Percentiles rank a stretch among this genome's conserved stretches.
These are phyloP conservation scores for Aspergillus sparsus DNA, from an alignment of 495 filamentous ascomycete species.

Conservation along the genomic window DNA sequence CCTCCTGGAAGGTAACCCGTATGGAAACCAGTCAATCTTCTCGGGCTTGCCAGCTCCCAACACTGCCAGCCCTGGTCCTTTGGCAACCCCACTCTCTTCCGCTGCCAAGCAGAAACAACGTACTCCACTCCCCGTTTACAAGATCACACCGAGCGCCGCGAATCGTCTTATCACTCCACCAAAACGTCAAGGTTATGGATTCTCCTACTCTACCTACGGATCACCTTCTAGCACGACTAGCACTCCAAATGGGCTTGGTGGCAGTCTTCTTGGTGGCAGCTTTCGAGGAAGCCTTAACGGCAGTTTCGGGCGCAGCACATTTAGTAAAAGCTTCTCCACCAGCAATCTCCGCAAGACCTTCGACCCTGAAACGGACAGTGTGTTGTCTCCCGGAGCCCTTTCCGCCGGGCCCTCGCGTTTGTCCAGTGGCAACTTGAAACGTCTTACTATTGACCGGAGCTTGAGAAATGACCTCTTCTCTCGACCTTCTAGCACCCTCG, in stretches of 20 bases:
- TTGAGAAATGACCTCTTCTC: constrained; percentile 75
- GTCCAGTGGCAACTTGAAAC: constrained; percentile 74
- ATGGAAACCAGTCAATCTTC: constrained; percentile 81
- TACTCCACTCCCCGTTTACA: constrained; percentile 80
- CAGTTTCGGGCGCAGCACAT: constrained; percentile 62
- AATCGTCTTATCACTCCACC: constrained; percentile 80
- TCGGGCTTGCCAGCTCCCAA: constrained; percentile 63
- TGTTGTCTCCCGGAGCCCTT: constrained; percentile 84
- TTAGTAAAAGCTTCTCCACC: constrained; percentile 62
- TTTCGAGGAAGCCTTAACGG: constrained; percentile 46
- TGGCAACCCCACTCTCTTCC: constrained; percentile 82
- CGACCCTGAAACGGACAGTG: constrained; percentile 70
- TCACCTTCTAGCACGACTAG: constrained; percentile 73
- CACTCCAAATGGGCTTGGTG: constrained; percentile 65
- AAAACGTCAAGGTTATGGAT: constrained; percentile 75
- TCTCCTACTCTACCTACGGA: constrained; percentile 86
- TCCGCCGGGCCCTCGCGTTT: constrained; percentile 65
- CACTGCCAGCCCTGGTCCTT: constrained; percentile 69
- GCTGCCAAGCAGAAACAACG: constrained; percentile 71
- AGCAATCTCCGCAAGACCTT: constrained; percentile 68
- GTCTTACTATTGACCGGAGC: constrained; percentile 83
- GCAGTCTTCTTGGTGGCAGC: constrained; percentile 63
- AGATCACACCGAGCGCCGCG: constrained; percentile 77
- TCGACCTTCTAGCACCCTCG: constrained; percentile 45
- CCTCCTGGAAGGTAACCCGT: constrained; percentile 73